Evolutionary conservation across 345 rosid genomes (phyloP), one percentile per base, ranked within the genome.

Genomic region (Eucalyptus tenuipes): DNA sequence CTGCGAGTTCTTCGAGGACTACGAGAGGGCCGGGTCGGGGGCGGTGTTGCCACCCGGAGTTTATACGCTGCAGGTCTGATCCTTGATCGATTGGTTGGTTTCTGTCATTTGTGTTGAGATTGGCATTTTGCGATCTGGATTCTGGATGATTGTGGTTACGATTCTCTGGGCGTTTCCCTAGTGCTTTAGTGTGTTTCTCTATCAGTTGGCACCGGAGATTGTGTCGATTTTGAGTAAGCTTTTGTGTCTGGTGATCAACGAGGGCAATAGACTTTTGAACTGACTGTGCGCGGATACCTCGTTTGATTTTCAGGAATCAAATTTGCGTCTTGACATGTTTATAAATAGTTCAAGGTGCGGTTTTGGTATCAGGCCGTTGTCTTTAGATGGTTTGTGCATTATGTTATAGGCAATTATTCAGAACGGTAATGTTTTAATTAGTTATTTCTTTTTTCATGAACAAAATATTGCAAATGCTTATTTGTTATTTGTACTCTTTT

Each of bases 1-100:
- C 29, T 97, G 99, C 90, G 95, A 97, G 66, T 98, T 91, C 88
- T 98, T 93, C 89, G 99, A 98, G 94, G 95, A 88, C 45, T 96
- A 98, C 86, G 99, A 98, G 91, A 94, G 92, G 92, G 98, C 97
- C 5, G 97, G 96, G n/a, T 92, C 96, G 27, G 93, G 88, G 9
- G 98, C 97, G 8, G 91, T 95, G 24, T 93, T 98, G 95, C 99
- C 99, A 17, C 98, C 99, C 15, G 99, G 99, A 48, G 99, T 98
- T 89, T 98, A 98, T 91, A 97, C 97, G 12, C 92, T 98, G 79
- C 98, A 98, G 98, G 99, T 95, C 84, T 37, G 84, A 40, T 75
- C 29, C 47, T 75, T 37, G 84, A 20, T 40, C 84, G 5, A 14
- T 40, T 6, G 84, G 84, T 75, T 40, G 47, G 84, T 75, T 40